Base-by-base conservation (phyloP, 768 basidiomycete species). In the Termitomyces sp. region DNA sequence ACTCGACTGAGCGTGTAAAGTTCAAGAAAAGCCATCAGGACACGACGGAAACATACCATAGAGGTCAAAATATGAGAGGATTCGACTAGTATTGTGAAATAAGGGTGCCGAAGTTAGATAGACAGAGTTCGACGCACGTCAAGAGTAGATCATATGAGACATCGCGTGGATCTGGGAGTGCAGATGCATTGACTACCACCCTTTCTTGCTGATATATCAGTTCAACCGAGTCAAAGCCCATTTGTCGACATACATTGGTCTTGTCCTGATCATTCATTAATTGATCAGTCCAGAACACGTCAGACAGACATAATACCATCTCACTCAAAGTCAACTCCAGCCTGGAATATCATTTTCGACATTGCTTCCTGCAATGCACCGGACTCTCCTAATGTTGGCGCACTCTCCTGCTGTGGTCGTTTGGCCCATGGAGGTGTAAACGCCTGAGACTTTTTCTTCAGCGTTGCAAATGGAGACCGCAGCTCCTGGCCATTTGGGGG, bases 241-340 rank as follows among this genome's bases (percentile, higher is more conserved):
- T 60, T n/a, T 60, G 52, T 55, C 36, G 28, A 76, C 86, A 66
- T 77, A 92, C 92, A 94, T 92, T 51, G 91, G 92, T 63, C 90
- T 82, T 54, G 92, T 94, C 72, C 92, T 93, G 31, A 51, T 52
- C 49, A 61, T 50, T 51, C 44, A 45, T 46, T 50, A 22, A 49
- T 26, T 20, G 29, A 47, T 47, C 12, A 49, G 55, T 56, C 45
- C 12, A 47, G n/a, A 26, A 48, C 45, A 48, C 18, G 10, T 29
- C 34, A n/a, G 12, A 28, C 39, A 36, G 26, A 2, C 39, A 37
- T 20, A 24, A 51, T 50, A 54, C 18, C 47, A 42, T 78, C 87
- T 67, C 64, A 94, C 92, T 93, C 91, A 62, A 84, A 93, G 73
- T 94, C 92, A 57, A 92, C 88, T 2, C 92, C 92, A 45, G 92